Evolutionary conservation across 1,284 basidiomycete genomes (phyloP).

Genomic region (Athelia sp.): DNA sequence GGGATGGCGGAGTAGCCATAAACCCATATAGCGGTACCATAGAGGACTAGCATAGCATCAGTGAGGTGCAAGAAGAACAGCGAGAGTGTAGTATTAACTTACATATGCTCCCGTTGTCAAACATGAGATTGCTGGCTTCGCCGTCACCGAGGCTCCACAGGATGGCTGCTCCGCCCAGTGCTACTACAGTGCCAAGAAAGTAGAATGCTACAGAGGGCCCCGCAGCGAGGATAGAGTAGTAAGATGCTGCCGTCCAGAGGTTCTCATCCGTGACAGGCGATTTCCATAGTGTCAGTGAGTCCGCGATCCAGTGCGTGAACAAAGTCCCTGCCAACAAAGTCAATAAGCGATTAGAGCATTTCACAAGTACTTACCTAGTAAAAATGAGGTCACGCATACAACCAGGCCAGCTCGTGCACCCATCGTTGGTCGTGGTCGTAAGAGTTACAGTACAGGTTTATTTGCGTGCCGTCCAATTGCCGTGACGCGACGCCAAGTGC

Average conservation of each 20-base stretch:
- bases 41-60: slow-evolving; percentile 51
- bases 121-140: slow-evolving; percentile 78
- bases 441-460: too few species aligned
- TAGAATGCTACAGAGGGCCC: slow-evolving; percentile 52
- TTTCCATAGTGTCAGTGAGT: slow-evolving; percentile 81
- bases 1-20: slow-evolving; percentile 72
- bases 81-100: slow-evolving; percentile 22
- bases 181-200: slow-evolving; percentile 46
- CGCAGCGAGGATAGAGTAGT: slow-evolving; percentile 71
- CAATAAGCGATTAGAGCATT: neutral
- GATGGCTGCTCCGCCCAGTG: slow-evolving; percentile 58
- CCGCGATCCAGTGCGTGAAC: slow-evolving; percentile 84
- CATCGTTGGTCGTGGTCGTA: slow-evolving; percentile 30
- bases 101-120: slow-evolving; percentile 83
- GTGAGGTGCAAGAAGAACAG: slow-evolving; percentile 4
- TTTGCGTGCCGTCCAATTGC: too few species aligned
- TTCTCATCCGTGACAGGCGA: slow-evolving; percentile 72
- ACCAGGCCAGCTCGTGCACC: slow-evolving; percentile 66
- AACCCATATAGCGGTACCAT: slow-evolving; percentile 59
- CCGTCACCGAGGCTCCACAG: slow-evolving; percentile 74
- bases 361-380: slow-evolving; percentile 54
- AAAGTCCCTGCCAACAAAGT: slow-evolving; percentile 49
- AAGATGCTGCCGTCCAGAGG: slow-evolving; percentile 72
- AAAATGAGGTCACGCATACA: slow-evolving; percentile 69
- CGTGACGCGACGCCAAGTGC: too few species aligned